Conservation (phyloP, 1,284 basidiomycete species). For the Trametes sp. region DNA sequence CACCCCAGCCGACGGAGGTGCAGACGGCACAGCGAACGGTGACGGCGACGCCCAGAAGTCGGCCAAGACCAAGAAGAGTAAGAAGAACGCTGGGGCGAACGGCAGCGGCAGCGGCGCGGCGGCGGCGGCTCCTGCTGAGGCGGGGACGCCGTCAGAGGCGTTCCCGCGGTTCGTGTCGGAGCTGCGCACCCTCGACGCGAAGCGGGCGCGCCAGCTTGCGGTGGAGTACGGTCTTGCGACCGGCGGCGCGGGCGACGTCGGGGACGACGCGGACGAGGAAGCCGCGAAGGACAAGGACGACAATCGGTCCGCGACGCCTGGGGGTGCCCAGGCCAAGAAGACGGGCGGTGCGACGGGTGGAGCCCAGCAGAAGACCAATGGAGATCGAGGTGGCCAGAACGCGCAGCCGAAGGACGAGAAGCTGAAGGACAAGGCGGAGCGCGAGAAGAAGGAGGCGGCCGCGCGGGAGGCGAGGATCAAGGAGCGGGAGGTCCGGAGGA, state of each 20-base stretch:
- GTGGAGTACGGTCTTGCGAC: conserved; percentile 50
- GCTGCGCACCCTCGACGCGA: conserved; percentile 51
- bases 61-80: background rate
- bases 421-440: conserved; percentile 26
- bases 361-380: no score
- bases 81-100: background rate
- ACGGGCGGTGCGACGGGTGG: no score
- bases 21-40: conserved; percentile 1
- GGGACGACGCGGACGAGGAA: background rate
- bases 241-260: background rate
- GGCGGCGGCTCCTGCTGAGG: conserved; percentile 17
- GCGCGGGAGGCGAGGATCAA: background rate
- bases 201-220: conserved; percentile 47
- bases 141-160: conserved; percentile 35
- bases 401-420: background rate
- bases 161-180: conserved; percentile 47
- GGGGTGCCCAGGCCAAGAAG: no score
- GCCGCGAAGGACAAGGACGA: background rate
- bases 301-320: no score
- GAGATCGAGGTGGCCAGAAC: no score
- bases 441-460: background rate
- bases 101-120: background rate
- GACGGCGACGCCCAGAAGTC: background rate
- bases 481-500: conserved; percentile 11
- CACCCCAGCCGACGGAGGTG: conserved; percentile 38